Conservation (phyloP, 225 moss, liverwort and hornwort genomes). For the Polytrichum formosum region DNA sequence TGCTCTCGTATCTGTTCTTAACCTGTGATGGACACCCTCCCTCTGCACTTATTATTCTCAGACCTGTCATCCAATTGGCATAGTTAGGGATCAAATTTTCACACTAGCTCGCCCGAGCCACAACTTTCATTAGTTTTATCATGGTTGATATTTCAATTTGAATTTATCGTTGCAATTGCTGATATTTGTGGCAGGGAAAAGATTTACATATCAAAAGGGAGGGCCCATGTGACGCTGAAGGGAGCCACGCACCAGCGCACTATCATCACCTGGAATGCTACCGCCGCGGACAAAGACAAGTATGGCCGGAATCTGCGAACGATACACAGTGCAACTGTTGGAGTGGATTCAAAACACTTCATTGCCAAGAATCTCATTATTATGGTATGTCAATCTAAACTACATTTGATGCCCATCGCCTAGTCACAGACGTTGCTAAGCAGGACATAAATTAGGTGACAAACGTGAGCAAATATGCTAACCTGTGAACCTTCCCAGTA, state of each 20-base stretch:
- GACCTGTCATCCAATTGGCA: no score
- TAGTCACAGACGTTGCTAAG: not conserved
- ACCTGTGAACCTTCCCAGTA: not conserved
- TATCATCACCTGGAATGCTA: constrained; percentile 37
- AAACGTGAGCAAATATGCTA: not conserved
- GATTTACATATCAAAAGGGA: constrained; percentile 20
- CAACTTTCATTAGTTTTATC: not conserved
- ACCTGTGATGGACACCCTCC: no score
- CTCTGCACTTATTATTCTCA: no score
- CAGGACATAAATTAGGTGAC: not conserved
- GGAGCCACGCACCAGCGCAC: constrained; percentile 26
- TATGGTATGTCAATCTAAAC: constrained; percentile 21
- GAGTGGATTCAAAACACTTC: constrained; percentile 44
- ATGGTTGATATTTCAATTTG: not conserved
- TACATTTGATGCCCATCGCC: no score
- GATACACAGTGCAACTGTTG: constrained; percentile 41
- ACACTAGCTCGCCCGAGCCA: no score
- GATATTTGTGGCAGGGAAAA: constrained; percentile 41
- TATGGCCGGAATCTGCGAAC: constrained; percentile 23
- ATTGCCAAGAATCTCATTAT: constrained; percentile 52
- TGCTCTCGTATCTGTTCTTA: no score
- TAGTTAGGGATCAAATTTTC: no score
- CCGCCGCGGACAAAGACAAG: constrained; percentile 22
- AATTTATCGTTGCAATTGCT: not conserved
- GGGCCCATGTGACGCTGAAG: constrained; percentile 33